Evolutionary conservation across 106 monocot species (phyloP).

Genomic region (Triglochin maritima): DNA sequence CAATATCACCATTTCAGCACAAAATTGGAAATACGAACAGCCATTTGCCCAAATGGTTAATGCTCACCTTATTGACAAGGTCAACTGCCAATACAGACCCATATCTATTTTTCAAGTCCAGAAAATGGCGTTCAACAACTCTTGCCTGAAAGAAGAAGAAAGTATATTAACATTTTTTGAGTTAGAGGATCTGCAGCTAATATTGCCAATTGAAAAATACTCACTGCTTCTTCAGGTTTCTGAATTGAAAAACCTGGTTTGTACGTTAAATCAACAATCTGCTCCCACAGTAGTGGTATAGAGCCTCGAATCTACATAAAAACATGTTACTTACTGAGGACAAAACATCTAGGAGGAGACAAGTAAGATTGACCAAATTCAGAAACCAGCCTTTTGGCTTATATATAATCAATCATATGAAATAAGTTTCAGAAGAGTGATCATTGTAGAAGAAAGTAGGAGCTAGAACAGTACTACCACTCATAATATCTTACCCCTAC

Average conservation of each 20-base stretch:
- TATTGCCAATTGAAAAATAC: not conserved
- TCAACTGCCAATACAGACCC: constrained; percentile 77
- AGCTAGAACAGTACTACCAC: too few relatives aligned
- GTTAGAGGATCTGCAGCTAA: not conserved
- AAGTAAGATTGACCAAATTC: too few relatives aligned
- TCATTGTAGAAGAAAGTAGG: too few relatives aligned
- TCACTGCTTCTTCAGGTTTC: constrained; percentile 74
- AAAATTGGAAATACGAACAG: not conserved
- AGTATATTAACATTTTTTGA: not conserved
- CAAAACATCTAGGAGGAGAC: not conserved
- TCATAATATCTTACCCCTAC: too few relatives aligned
- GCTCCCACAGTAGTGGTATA: constrained; percentile 96
- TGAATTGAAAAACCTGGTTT: constrained; percentile 86
- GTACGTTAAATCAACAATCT: constrained; percentile 95
- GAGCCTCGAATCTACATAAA: constrained; percentile 82
- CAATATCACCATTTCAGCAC: not conserved
- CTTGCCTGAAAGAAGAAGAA: constrained; percentile 36
- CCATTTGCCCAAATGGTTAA: not conserved
- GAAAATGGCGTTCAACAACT: constrained; percentile 74
- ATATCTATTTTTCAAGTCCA: constrained; percentile 84
- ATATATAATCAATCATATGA: too few relatives aligned
- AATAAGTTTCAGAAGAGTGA: too few relatives aligned
- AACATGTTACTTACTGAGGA: not conserved
- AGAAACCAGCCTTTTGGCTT: too few relatives aligned
- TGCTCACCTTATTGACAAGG: constrained; percentile 76